Conservation (phyloP, 192 early-diverging fungal genomes). For the Dimargaris xerosporica region DNA sequence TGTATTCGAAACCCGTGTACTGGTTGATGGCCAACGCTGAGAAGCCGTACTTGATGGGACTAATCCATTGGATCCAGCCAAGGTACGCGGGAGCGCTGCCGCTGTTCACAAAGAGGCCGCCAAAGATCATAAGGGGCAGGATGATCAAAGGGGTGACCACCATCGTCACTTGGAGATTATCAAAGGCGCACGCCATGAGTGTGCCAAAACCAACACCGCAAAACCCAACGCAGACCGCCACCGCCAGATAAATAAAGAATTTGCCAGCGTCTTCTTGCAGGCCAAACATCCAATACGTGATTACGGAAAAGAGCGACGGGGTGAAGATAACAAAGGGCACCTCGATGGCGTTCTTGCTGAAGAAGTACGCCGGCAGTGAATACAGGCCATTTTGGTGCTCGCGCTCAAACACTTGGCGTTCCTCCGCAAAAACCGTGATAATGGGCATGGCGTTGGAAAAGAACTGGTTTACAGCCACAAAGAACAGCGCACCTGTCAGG, state of each 20-base stretch:
- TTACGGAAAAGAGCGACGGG: constrained; percentile 25
- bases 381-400: constrained; percentile 42
- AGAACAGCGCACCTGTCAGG: constrained; percentile 36
- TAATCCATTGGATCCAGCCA: constrained; percentile 30
- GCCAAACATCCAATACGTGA: constrained; percentile 41
- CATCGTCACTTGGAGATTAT: constrained; percentile 26
- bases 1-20: constrained; percentile 21
- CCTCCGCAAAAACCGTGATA: constrained; percentile 30
- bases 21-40: constrained; percentile 31
- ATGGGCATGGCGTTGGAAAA: constrained; percentile 28
- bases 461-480: constrained; percentile 26
- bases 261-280: constrained; percentile 22
- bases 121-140: constrained; percentile 37
- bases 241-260: constrained; percentile 25
- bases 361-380: constrained; percentile 33
- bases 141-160: constrained; percentile 29
- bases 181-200: constrained; percentile 30
- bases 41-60: constrained; percentile 43
- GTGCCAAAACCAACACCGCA: constrained; percentile 38
- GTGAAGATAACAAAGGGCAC: constrained; percentile 32
- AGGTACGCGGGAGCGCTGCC: constrained; percentile 37
- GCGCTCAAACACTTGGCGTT: constrained; percentile 38
- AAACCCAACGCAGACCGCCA: constrained; percentile 20
- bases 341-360: constrained; percentile 37
- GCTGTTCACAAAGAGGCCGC: constrained; percentile 42